Percentiles rank a stretch among this genome's conserved stretches.
Evolutionary conservation across 768 basidiomycete genomes (phyloP).

Genomic region (Neoboletus magnificus): DNA sequence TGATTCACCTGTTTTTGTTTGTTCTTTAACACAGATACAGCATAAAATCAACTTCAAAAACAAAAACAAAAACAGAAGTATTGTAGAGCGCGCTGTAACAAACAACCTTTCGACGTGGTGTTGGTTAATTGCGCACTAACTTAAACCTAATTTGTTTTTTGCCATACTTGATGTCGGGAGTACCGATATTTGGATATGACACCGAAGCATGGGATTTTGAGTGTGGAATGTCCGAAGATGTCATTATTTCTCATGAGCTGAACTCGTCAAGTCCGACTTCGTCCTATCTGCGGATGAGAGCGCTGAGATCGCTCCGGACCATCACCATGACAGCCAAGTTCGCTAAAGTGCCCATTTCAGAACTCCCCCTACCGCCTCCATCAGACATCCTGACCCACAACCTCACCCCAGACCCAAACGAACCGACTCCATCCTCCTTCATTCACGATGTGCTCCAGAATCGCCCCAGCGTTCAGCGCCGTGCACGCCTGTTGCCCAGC

Average conservation of each 20-base stretch:
- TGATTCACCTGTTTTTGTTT: too few species aligned
- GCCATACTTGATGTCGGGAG: too few species aligned
- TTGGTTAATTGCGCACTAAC: too few species aligned
- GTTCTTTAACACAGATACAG: too few species aligned
- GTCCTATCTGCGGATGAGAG: slow-evolving; percentile 16
- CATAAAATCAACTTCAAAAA: too few species aligned
- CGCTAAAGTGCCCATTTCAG: slow-evolving; percentile 38
- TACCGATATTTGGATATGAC: too few species aligned
- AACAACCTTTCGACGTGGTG: too few species aligned
- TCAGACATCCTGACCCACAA: slow-evolving; percentile 41
- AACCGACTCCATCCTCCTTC: slow-evolving; percentile 52
- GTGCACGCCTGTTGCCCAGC: slow-evolving; percentile 56
- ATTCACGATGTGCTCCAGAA: slow-evolving; percentile 43
- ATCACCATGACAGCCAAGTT: slow-evolving; percentile 19
- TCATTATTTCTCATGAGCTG: neutral
- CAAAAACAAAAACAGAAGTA: too few species aligned
- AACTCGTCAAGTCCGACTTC: neutral
- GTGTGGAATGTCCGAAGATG: neutral
- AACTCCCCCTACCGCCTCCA: slow-evolving; percentile 45
- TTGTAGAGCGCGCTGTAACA: too few species aligned
- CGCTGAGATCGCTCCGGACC: slow-evolving; percentile 4
- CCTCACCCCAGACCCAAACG: slow-evolving; percentile 59
- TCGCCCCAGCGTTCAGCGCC: slow-evolving; percentile 65
- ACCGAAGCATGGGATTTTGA: too few species aligned
- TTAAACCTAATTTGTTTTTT: too few species aligned